Conservation (phyloP, 1,139 yeast species). For the Debaryomyces singareniensis region DNA sequence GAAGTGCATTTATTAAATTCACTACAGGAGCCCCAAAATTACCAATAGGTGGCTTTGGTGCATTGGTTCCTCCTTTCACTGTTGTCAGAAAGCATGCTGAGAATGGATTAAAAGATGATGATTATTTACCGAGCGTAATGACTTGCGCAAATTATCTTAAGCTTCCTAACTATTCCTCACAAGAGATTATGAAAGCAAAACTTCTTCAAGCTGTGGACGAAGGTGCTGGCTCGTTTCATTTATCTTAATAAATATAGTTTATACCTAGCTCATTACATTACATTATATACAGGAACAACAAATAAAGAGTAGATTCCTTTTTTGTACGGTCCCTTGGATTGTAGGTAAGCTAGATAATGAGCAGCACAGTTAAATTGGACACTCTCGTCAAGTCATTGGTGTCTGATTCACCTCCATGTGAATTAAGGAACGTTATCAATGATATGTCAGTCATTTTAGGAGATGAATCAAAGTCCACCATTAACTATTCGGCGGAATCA, state of each 20-base stretch:
- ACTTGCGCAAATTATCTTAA: constrained; percentile 95
- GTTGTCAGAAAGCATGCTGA: constrained; percentile 82
- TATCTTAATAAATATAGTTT: too few relatives aligned
- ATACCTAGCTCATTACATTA: not conserved
- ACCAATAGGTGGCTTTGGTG: constrained; percentile 91
- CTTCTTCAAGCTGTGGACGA: constrained; percentile 71
- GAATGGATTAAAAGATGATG: constrained; percentile 62
- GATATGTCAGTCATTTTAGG: constrained; percentile 21
- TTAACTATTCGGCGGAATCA: constrained; percentile 24
- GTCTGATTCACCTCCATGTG: constrained; percentile 37
- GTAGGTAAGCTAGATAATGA: constrained; percentile 4
- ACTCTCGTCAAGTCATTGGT: constrained; percentile 29
- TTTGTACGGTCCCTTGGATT: not conserved
- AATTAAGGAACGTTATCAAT: constrained; percentile 23
- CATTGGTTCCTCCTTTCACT: constrained; percentile 75
- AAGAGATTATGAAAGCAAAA: constrained; percentile 51
- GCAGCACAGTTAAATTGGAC: constrained; percentile 18
- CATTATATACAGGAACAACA: not conserved
- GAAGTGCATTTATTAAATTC: constrained; percentile 75
- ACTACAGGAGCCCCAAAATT: constrained; percentile 90
- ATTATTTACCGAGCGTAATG: constrained; percentile 93
- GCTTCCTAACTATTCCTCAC: constrained; percentile 71
- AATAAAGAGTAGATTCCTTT: not conserved
- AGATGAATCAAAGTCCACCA: constrained; percentile 13
- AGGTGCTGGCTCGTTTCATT: constrained; percentile 83